These are phyloP conservation scores for Abelmoschus esculentus DNA, from an alignment of 345 rosid genomes.

Conservation along the genomic window DNA sequence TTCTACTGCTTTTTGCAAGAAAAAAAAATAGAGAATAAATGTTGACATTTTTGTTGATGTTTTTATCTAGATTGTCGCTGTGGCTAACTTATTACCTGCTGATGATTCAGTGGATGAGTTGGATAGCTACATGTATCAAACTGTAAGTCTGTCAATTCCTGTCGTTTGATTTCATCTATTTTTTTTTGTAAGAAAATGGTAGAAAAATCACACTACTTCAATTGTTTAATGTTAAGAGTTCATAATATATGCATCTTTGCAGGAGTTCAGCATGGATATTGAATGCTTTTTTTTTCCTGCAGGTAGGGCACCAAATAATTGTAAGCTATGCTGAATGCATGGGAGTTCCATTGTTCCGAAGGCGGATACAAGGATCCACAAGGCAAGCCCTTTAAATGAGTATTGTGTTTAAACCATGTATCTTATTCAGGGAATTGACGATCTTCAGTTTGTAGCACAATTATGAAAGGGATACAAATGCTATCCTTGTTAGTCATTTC, in stretches of 20 bases:
- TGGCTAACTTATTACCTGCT: conserved; percentile 79
- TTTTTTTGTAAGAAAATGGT: background rate
- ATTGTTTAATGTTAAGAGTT: background rate
- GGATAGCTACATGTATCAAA: conserved; percentile 69
- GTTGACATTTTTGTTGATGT: background rate
- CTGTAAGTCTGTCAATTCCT: background rate
- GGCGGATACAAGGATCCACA: conserved; percentile 72
- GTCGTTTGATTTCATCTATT: background rate
- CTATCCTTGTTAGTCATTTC: background rate
- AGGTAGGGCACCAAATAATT: conserved; percentile 95
- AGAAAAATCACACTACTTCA: background rate
- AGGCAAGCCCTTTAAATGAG: conserved; percentile 45
- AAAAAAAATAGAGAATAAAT: no score
- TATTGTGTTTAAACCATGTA: conserved; percentile 15
- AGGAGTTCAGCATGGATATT: background rate
- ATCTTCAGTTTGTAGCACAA: background rate
- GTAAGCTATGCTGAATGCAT: conserved; percentile 83
- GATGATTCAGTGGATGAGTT: conserved; percentile 88
- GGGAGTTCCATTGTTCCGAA: conserved; percentile 77
- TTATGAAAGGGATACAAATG: background rate
- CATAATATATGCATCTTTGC: background rate
- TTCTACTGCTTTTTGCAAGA: no score
- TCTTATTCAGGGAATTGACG: conserved; percentile 4
- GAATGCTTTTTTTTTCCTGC: background rate
- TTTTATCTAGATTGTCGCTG: conserved; percentile 57